A percentile compares a stretch with the other conserved stretches of the same genome.
phyloP scores from a whole-genome alignment of 768 basidiomycete species.

The Hypholoma fasciculare region DNA sequence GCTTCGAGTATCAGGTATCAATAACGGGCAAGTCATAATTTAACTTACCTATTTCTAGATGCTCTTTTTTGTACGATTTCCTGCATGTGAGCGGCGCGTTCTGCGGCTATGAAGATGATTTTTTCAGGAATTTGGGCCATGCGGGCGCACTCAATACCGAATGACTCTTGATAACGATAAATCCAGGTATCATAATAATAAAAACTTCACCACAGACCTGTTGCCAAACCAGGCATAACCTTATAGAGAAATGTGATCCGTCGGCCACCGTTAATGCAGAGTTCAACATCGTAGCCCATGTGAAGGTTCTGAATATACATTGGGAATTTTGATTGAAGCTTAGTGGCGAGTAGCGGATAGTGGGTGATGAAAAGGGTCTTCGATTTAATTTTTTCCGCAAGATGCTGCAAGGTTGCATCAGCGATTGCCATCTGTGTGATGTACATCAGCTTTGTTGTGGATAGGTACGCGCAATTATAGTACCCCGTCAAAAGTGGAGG shows the following conservation, averaged over 20 bases:
- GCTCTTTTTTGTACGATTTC: conserved; percentile 48
- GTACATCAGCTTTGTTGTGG: conserved; percentile 1
- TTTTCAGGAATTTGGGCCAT: conserved; percentile 79
- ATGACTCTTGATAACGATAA: conserved; percentile 53
- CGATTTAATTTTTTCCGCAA: conserved; percentile 57
- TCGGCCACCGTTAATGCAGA: conserved; percentile 67
- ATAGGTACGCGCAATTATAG: conserved; percentile 10
- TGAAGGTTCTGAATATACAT: conserved; percentile 73
- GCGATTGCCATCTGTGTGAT: conserved; percentile 79
- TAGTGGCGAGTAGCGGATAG: conserved; percentile 82
- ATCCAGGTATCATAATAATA: background rate
- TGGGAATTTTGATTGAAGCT: conserved; percentile 61
- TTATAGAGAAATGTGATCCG: conserved; percentile 89
- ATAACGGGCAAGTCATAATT: background rate
- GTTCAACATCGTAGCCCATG: conserved; percentile 79
- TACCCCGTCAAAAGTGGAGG: conserved; percentile 89
- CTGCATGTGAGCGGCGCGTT: conserved; percentile 57
- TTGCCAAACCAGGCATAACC: conserved; percentile 69
- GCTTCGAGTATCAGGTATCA: background rate
- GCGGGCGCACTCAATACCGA: conserved; percentile 90
- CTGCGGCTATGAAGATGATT: conserved; percentile 62
- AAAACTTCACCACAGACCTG: conserved; percentile 32
- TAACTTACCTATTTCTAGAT: conserved; percentile 47
- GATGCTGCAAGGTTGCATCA: conserved; percentile 72
- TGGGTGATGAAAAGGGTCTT: conserved; percentile 94